Percentiles rank a stretch among this genome's conserved stretches.
These are phyloP conservation scores for Phytophthora pistaciae DNA, from an alignment of 352 stramenopile species.

Conservation along the genomic window DNA sequence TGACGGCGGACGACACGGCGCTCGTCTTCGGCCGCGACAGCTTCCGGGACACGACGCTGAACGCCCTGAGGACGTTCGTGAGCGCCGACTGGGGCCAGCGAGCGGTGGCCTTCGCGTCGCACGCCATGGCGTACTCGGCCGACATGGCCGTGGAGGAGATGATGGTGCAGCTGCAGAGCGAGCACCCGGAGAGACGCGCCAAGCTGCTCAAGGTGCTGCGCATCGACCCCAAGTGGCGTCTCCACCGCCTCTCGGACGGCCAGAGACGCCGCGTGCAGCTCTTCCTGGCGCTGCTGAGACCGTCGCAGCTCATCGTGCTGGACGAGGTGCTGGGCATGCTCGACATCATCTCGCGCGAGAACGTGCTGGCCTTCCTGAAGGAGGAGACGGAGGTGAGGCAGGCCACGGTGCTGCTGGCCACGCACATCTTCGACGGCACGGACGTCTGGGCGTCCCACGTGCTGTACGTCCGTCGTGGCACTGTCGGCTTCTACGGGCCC, in stretches of 20 bases:
- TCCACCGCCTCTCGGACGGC: constrained; percentile 85
- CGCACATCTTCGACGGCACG: constrained; percentile 99
- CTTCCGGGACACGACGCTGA: constrained; percentile 97
- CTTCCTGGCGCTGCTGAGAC: constrained; percentile 95
- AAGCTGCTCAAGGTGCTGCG: constrained; percentile 95
- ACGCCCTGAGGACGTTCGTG: constrained; percentile 94
- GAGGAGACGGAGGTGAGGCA: constrained; percentile 67
- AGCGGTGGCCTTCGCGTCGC: constrained; percentile 95
- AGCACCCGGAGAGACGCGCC: constrained; percentile 94
- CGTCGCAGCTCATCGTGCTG: constrained; percentile 97
- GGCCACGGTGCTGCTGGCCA: constrained; percentile 80
- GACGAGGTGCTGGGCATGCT: constrained; percentile 98
- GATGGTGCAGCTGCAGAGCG: constrained; percentile 96
- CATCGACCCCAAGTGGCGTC: constrained; percentile 94
- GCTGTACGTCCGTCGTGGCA: constrained; percentile 89
- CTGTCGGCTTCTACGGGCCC: constrained; percentile 63
- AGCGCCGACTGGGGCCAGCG: constrained; percentile 97
- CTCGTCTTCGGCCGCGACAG: constrained; percentile 91
- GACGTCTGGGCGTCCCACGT: constrained; percentile 97
- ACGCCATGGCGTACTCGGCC: constrained; percentile 89
- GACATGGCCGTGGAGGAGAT: constrained; percentile 97
- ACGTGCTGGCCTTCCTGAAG: constrained; percentile 95
- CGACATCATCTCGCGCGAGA: constrained; percentile 95
- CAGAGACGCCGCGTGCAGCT: constrained; percentile 95
- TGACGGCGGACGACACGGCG: constrained; percentile 90